A percentile compares a stretch with the other conserved stretches of the same genome.
These are phyloP conservation scores for Penicillium sp. DNA, from an alignment of 2,329 filamentous ascomycete genomes.

Conservation along the genomic window DNA sequence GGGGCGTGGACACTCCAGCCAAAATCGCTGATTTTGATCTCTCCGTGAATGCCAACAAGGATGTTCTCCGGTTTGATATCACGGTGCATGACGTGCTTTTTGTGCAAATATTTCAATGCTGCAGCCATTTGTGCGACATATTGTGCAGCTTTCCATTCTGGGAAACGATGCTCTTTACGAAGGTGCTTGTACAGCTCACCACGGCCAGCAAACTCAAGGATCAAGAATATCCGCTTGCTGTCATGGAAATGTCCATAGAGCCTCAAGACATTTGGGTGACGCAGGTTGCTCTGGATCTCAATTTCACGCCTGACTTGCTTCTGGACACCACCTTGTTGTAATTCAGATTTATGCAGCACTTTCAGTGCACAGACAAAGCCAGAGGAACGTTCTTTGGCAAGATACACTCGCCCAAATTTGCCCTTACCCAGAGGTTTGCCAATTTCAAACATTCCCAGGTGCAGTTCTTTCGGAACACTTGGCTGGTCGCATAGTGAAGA, in stretches of 20 bases:
- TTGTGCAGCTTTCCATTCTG: constrained; percentile 81
- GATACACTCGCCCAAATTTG: constrained; percentile 83
- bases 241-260: constrained; percentile 88
- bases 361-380: constrained; percentile 86
- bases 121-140: constrained; percentile 91
- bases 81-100: constrained; percentile 95
- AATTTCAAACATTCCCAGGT: constrained; percentile 93
- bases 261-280: constrained; percentile 80
- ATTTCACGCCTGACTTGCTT: constrained; percentile 86
- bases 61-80: constrained; percentile 99
- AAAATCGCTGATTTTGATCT: constrained; percentile 98
- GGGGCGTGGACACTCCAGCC: constrained; percentile 98
- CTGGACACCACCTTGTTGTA: constrained; percentile 77
- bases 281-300: constrained; percentile 83
- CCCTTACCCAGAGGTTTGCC: constrained; percentile 81
- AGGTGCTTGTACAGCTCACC: constrained; percentile 88
- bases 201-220: constrained; percentile 81
- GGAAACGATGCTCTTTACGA: constrained; percentile 73
- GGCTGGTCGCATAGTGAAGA: constrained; percentile 58
- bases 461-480: constrained; percentile 59
- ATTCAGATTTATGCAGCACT: constrained; percentile 79
- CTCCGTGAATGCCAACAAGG: constrained; percentile 89
- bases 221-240: constrained; percentile 81
- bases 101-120: constrained; percentile 84
- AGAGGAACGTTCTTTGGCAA: constrained; percentile 73